Conservation (phyloP, 2,329 filamentous ascomycete species). For the Didymella sp. region DNA sequence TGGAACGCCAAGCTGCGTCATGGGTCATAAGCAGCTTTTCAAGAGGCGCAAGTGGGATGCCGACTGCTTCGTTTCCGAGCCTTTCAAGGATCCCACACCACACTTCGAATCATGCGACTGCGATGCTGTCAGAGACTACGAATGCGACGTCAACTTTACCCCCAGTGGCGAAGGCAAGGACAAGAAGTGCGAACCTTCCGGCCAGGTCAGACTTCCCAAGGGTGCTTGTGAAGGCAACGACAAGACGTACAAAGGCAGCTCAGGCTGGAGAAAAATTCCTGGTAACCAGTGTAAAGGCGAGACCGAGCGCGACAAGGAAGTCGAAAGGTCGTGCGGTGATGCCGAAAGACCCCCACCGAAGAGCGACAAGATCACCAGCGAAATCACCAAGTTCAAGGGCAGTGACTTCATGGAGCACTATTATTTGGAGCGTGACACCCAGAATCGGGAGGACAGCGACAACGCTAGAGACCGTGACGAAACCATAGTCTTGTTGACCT, state of each 20-base stretch:
- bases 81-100: constrained; percentile 80
- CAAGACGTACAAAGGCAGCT: constrained; percentile 81
- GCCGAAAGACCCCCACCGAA: constrained; percentile 59
- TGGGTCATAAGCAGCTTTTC: constrained; percentile 94
- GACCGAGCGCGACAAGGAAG: constrained; percentile 54
- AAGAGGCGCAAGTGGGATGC: constrained; percentile 83
- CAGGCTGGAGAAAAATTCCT: constrained; percentile 91
- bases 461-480: constrained; percentile 73
- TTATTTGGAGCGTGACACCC: constrained; percentile 77
- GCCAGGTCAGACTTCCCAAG: constrained; percentile 69
- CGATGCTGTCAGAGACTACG: constrained; percentile 77
- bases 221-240: constrained; percentile 75
- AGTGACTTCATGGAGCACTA: constrained; percentile 63
- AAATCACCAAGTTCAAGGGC: constrained; percentile 68
- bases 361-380: constrained; percentile 70
- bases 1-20: constrained; percentile 83
- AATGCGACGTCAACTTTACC: constrained; percentile 94
- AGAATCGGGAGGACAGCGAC: constrained; percentile 75
- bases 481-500: constrained; percentile 69
- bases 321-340: constrained; percentile 79
- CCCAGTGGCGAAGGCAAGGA: constrained; percentile 57
- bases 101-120: constrained; percentile 80
- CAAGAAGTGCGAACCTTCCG: constrained; percentile 71
- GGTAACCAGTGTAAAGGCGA: constrained; percentile 58
- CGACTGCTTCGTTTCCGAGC: constrained; percentile 85